A percentile compares a stretch with the other conserved stretches of the same genome.
Conservation (phyloP, 139 green algal genomes). For the Coccomyxa sp. region DNA sequence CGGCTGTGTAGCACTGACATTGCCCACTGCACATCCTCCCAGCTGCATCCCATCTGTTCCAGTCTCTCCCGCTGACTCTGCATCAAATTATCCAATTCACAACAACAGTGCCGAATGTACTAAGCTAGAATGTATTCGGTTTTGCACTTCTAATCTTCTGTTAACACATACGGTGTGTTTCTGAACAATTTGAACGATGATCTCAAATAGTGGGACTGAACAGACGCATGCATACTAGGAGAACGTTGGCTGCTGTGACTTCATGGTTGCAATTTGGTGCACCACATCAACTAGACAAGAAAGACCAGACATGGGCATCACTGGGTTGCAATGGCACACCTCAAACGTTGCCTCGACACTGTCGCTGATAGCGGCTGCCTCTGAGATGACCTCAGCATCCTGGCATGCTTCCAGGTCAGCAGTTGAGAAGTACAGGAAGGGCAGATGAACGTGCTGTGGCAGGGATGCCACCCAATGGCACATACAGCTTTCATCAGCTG, state of each 20-base stretch:
- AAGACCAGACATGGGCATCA: too few relatives aligned
- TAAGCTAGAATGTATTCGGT: too few relatives aligned
- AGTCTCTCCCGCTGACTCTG: slow-evolving; percentile 10
- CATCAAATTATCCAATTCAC: background rate
- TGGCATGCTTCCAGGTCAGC: slow-evolving; percentile 2
- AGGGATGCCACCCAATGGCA: slow-evolving; percentile 10
- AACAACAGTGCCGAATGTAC: too few relatives aligned
- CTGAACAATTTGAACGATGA: too few relatives aligned
- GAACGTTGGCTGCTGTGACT: background rate
- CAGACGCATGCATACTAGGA: background rate
- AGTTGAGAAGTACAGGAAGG: background rate
- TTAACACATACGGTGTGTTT: background rate
- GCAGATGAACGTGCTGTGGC: slow-evolving; percentile 4
- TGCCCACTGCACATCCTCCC: slow-evolving; percentile 26
- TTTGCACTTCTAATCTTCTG: too few relatives aligned
- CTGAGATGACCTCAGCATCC: slow-evolving; percentile 7
- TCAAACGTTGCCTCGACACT: background rate
- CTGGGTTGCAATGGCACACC: background rate
- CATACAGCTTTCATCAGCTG: background rate
- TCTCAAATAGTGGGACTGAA: background rate
- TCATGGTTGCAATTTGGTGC: background rate
- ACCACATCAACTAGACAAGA: too few relatives aligned
- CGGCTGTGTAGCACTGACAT: slow-evolving; percentile 33
- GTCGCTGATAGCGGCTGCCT: background rate
- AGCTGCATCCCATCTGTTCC: slow-evolving; percentile 1